Percentiles rank a stretch among this genome's conserved stretches.
Evolutionary conservation across 2,329 filamentous ascomycete genomes (phyloP).

Genomic region (Pezicula carpinea): DNA sequence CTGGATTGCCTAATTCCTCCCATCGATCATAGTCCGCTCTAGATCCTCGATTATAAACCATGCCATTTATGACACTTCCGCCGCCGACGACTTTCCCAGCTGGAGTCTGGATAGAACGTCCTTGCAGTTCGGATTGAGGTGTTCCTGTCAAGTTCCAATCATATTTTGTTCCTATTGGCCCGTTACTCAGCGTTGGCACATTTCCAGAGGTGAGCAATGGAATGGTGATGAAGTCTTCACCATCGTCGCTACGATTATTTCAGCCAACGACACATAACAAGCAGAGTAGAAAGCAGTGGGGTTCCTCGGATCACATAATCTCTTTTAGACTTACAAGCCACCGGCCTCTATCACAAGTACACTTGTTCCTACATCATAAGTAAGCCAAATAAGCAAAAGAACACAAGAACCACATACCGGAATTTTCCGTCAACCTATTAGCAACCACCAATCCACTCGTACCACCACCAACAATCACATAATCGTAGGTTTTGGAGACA

Average conservation of each 20-base stretch:
- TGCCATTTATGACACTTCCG: slow-evolving; percentile 36
- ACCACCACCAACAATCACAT: slow-evolving; percentile 40
- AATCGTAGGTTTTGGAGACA: slow-evolving; percentile 22
- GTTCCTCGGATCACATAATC: not conserved
- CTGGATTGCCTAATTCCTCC: slow-evolving; percentile 39
- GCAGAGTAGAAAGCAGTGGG: not conserved
- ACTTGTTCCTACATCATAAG: slow-evolving; percentile 1
- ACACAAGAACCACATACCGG: not conserved
- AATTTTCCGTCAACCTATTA: slow-evolving; percentile 35
- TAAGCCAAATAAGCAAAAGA: not conserved
- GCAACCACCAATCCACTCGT: slow-evolving; percentile 39
- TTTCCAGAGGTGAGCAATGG: slow-evolving; percentile 4
- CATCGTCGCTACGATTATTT: not conserved
- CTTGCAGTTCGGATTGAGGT: slow-evolving; percentile 2
- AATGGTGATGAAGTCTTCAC: slow-evolving; percentile 8
- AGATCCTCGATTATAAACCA: slow-evolving; percentile 33
- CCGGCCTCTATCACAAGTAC: slow-evolving; percentile 9
- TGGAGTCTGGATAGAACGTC: slow-evolving; percentile 5
- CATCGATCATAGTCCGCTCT: slow-evolving; percentile 39
- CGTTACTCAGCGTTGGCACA: slow-evolving; percentile 1
- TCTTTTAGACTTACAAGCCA: slow-evolving; percentile 1
- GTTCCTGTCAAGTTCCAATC: slow-evolving; percentile 9
- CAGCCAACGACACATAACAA: not conserved
- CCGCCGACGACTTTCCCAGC: slow-evolving; percentile 28
- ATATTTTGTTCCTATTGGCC: slow-evolving; percentile 5